These are phyloP conservation scores for Mycena vulgaris DNA, from an alignment of 768 basidiomycete species.

Conservation along the genomic window DNA sequence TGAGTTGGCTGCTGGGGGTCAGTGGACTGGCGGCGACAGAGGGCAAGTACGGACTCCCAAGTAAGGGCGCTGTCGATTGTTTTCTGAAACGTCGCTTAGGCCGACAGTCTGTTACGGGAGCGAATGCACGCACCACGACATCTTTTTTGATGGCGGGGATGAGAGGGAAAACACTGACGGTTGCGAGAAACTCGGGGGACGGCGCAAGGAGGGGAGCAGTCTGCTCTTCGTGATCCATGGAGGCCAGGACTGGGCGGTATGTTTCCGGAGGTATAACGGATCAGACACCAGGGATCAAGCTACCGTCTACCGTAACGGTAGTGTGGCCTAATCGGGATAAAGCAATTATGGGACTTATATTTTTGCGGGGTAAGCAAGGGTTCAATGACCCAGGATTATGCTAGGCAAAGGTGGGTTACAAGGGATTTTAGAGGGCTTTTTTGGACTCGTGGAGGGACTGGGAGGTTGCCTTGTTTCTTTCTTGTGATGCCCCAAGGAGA, in stretches of 20 bases:
- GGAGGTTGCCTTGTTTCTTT: too few species aligned
- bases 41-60: conserved; percentile 76
- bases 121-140: conserved; percentile 66
- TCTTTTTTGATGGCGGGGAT: conserved; percentile 82
- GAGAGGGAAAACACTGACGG: conserved; percentile 85
- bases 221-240: conserved; percentile 62
- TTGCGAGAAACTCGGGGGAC: conserved; percentile 68
- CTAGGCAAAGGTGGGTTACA: too few species aligned
- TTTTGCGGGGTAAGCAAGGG: too few species aligned
- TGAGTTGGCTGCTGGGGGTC: conserved; percentile 72
- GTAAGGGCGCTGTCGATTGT: conserved; percentile 78
- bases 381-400: too few species aligned
- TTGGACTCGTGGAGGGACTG: too few species aligned
- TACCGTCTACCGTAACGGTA: too few species aligned
- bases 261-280: neutral
- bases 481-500: too few species aligned
- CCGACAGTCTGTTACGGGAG: conserved; percentile 14
- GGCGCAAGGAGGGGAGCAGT: conserved; percentile 64
- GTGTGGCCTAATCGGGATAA: too few species aligned
- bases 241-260: too few species aligned
- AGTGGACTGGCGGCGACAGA: conserved; percentile 4
- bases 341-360: too few species aligned
- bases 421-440: too few species aligned
- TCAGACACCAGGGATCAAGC: too few species aligned
- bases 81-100: conserved; percentile 51